These are phyloP conservation scores for Aspergillus egyptiacus DNA, from an alignment of 495 filamentous ascomycete species.

Conservation along the genomic window DNA sequence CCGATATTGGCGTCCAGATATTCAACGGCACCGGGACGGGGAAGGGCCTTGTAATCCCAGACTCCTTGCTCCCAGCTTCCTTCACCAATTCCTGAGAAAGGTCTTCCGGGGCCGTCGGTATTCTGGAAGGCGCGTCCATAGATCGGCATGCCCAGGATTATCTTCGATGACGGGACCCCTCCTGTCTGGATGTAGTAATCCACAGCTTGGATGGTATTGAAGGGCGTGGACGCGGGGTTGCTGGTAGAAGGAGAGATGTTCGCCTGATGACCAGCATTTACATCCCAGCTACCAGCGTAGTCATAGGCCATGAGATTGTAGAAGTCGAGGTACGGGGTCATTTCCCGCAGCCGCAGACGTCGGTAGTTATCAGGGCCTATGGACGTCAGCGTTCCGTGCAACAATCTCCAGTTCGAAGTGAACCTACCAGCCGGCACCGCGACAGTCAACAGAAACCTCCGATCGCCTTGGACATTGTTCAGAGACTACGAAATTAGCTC, in stretches of 20 bases:
- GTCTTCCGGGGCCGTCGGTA: constrained; percentile 65
- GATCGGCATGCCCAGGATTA: constrained; percentile 80
- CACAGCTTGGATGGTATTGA: constrained; percentile 40
- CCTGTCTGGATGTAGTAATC: constrained; percentile 53
- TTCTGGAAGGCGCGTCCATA: constrained; percentile 78
- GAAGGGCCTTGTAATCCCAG: constrained; percentile 72
- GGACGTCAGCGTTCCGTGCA: background rate
- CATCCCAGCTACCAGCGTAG: constrained; percentile 73
- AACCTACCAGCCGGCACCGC: constrained; percentile 52
- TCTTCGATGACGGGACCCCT: constrained; percentile 61
- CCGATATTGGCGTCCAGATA: constrained; percentile 30
- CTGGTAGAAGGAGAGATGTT: constrained; percentile 58
- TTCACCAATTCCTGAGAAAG: constrained; percentile 63
- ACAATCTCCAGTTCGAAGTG: background rate
- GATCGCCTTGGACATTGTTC: constrained; percentile 51
- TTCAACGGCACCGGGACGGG: constrained; percentile 39
- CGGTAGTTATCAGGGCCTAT: constrained; percentile 57
- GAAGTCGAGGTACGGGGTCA: constrained; percentile 74
- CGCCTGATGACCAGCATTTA: constrained; percentile 67
- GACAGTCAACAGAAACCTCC: constrained; percentile 70
- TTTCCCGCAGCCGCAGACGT: constrained; percentile 57
- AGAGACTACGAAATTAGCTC: constrained; percentile 36
- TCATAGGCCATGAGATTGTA: constrained; percentile 83
- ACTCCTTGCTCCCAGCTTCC: constrained; percentile 70
- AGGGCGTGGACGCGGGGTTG: constrained; percentile 55